A percentile compares a stretch with the other conserved stretches of the same genome.
Conservation (phyloP, 371 early-diverging fungal species). For the Sporodiniella umbellata region DNA sequence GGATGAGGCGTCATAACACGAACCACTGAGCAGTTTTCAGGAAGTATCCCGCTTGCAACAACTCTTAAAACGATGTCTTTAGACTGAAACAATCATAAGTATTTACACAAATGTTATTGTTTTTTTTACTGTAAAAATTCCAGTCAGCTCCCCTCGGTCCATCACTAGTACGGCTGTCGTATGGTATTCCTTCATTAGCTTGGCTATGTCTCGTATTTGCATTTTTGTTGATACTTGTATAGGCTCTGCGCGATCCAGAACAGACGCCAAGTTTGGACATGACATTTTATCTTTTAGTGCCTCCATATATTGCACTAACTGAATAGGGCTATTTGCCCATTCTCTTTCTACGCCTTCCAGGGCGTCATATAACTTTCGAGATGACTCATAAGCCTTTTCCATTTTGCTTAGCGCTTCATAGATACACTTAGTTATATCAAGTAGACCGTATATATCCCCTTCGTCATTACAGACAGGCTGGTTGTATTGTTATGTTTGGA, state of each 20-base stretch:
- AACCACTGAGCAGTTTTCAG: conserved; percentile 87
- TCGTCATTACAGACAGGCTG: conserved; percentile 82
- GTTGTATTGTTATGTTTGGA: no score
- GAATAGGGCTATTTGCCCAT: conserved; percentile 56
- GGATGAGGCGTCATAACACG: conserved; percentile 99
- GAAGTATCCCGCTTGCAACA: conserved; percentile 90
- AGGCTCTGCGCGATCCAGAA: conserved; percentile 68
- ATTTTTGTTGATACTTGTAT: conserved; percentile 80
- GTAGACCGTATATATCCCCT: conserved; percentile 89
- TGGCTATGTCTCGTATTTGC: conserved; percentile 89
- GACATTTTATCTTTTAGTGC: conserved; percentile 79
- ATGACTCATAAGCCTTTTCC: conserved; percentile 87
- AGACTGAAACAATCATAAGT: conserved; percentile 26
- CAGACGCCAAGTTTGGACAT: conserved; percentile 86
- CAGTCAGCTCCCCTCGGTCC: conserved; percentile 80
- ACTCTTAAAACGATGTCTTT: conserved; percentile 94
- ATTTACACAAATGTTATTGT: background rate
- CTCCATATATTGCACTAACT: conserved; percentile 73
- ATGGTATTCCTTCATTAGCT: conserved; percentile 81
- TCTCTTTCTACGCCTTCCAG: conserved; percentile 90
- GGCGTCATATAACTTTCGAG: conserved; percentile 84
- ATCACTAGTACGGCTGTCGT: conserved; percentile 92
- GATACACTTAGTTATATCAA: conserved; percentile 95
- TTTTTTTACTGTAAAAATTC: conserved; percentile 89
- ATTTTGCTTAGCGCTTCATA: conserved; percentile 91